Evolutionary conservation across 1,139 yeast species (phyloP), one percentile per base, ranked within the genome.

Genomic region (Suhomyces taliae): DNA sequence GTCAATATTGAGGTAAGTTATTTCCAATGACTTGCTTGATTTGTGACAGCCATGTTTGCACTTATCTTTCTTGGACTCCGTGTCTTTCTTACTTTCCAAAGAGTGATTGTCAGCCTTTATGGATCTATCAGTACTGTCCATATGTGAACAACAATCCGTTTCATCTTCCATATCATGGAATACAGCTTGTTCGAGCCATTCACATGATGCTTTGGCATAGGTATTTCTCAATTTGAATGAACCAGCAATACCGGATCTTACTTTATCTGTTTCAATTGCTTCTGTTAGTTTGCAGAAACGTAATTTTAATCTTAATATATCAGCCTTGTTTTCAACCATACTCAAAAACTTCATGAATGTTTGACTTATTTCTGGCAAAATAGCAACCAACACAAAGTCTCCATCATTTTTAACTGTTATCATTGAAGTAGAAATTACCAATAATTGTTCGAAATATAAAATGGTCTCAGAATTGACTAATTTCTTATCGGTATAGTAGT

Each of bases 111-210:
- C 26, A 4, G 14, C 9, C 37, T 37, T 14, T 12, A 7, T 6
- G 24, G 14, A 14, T 12, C 19, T 12, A 31, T 19, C 34, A 10
- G 8, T 31, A 3, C 34, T 42, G 7, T 29, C n/a, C 7, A 34
- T 9, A 6, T 35, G 35, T 9, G 36, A 14, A 29, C 39, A 39
- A 8, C 37, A 27, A 7, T 42, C 43, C 6, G 44, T 19, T 38
- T 40, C n/a, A 3, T 27, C 39, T 11, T 39, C 45, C 6, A 27
- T 9, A n/a, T 49, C 52, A 32, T 54, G 65, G 52, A 72, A 69
- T 9, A 76, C 74, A 0, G 89, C 78, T 41, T 70, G 70, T 50
- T 84, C 90, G 46, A 89, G 74, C 91, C 95, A 88, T 39, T 79
- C 85, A 15, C 83, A 78, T 6, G 81, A 76, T 8, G 77, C 63